These are phyloP conservation scores for Chlamydomonas applanata DNA, from an alignment of 139 green algal genomes.

Conservation along the genomic window DNA sequence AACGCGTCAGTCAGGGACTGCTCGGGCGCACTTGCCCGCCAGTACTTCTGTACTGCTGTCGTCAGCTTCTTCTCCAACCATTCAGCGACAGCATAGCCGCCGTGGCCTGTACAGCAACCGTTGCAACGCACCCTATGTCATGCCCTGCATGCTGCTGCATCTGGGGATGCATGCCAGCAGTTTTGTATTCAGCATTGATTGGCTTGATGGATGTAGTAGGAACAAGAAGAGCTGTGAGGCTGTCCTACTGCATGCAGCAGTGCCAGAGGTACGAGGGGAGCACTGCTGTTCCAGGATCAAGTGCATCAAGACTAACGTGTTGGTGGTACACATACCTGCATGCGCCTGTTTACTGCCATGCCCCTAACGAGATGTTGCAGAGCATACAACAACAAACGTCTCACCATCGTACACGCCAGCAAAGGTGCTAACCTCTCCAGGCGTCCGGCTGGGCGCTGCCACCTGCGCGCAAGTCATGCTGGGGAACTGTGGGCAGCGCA, in stretches of 20 bases:
- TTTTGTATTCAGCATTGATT: not conserved
- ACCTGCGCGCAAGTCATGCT: not conserved
- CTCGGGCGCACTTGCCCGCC: slow-evolving; percentile 46
- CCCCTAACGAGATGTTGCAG: too few relatives aligned
- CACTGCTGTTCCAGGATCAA: too few relatives aligned
- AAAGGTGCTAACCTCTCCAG: not conserved
- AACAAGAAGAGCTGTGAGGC: not conserved
- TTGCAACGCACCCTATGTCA: not conserved
- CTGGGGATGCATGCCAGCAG: slow-evolving; percentile 1
- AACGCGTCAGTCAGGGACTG: slow-evolving; percentile 44
- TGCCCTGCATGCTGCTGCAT: not conserved
- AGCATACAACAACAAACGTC: too few relatives aligned
- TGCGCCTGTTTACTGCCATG: too few relatives aligned
- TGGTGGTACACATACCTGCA: too few relatives aligned
- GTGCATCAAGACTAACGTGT: too few relatives aligned
- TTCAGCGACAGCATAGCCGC: slow-evolving; percentile 67
- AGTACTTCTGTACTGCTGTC: slow-evolving; percentile 54
- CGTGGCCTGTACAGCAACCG: slow-evolving; percentile 15
- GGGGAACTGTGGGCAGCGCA: too few relatives aligned
- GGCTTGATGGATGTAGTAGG: not conserved
- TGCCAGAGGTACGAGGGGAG: too few relatives aligned
- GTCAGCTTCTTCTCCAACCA: slow-evolving; percentile 73
- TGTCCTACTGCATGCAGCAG: too few relatives aligned
- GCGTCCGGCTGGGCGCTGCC: not conserved
- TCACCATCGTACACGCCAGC: slow-evolving; percentile 9